Evolutionary conservation across 1,284 basidiomycete species (phyloP), one percentile per base, ranked within the genome.

Genomic region (Sphagnurus paluster): DNA sequence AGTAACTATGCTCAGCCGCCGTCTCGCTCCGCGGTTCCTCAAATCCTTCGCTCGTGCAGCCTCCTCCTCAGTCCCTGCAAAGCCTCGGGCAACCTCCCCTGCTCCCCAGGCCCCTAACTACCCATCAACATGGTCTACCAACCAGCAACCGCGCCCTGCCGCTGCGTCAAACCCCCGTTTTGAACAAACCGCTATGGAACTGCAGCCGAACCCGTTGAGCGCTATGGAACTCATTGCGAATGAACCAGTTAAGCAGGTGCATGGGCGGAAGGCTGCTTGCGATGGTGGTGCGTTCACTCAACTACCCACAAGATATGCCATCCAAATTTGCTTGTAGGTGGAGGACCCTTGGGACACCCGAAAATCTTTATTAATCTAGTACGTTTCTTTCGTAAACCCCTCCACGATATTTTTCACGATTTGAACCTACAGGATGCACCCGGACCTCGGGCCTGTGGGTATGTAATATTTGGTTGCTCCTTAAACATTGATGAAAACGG

Each of bases 331-430:
- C 23, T 30, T 7, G 10, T 56, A 98, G 95, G 95, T 68, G 86
- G 84, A 66, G 96, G 96, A n/a, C 82, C 96, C 39, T 79, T 99
- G 25, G 96, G 96, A 37, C 96, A 99, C 67, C 96, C 96, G 11
- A 94, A 93, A 76, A 86, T 98, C 56, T 98, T 82, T 65, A 96
- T 98, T 69, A 98, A 98, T 75, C 68, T 98, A 64, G 94, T 90
- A 57, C 48, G 84, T 21, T 16, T 4, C n/a, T 34, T 46, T 20
- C 29, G n/a, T n/a, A n/a, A 20, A 23, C 20, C 2, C 44, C 16
- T 8, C 24, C 16, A 20, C 9, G 16, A 20, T 21, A n/a, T 40
- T 17, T 16, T 46, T n/a, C 17, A n/a, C n/a, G n/a, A n/a, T 13
- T 13, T 35, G 9, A 48, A 24, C 13, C 26, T 9, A 33, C 55